A percentile compares a stretch with the other conserved stretches of the same genome.
Evolutionary conservation across 164 flowering plant species (phyloP).

Genomic region (Nymphaea colorata): DNA sequence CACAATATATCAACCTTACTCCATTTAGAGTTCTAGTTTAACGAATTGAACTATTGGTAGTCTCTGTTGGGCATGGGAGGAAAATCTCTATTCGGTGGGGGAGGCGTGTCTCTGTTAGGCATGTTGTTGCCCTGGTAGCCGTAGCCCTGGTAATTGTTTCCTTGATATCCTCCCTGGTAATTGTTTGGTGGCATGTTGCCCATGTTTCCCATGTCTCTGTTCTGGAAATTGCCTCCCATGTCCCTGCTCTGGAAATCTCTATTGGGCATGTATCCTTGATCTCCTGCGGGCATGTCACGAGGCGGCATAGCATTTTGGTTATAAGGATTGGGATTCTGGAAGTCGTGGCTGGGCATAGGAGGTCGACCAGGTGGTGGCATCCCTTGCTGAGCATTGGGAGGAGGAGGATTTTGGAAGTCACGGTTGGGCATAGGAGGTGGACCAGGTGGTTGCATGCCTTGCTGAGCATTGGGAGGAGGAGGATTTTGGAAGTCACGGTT

Average conservation of each 20-base stretch:
- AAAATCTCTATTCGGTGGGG: conserved; percentile 6
- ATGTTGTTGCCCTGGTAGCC: conserved; percentile 18
- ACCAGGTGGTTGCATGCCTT: conserved; percentile 5
- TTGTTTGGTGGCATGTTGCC: conserved; percentile 8
- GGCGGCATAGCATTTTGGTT: too few relatives aligned
- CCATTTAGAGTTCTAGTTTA: too few relatives aligned
- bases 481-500: conserved; percentile 8
- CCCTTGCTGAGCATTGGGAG: conserved; percentile 1
- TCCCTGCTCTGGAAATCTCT: conserved; percentile 7
- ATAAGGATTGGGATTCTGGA: background rate
- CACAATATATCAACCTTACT: too few relatives aligned
- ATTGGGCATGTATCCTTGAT: conserved; percentile 7
- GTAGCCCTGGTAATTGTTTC: background rate
- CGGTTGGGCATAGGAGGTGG: conserved; percentile 9
- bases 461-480: conserved; percentile 11
- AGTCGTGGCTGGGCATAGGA: conserved; percentile 13
- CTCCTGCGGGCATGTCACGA: conserved; percentile 1
- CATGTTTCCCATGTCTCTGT: conserved; percentile 12
- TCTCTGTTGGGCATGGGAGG: background rate
- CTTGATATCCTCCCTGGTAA: background rate
- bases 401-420: background rate
- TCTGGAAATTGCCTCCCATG: conserved; percentile 14
- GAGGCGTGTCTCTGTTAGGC: conserved; percentile 23
- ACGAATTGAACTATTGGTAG: background rate
- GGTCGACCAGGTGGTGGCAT: conserved; percentile 7